A percentile compares a stretch with the other conserved stretches of the same genome.
Conservation (phyloP, 768 basidiomycete genomes). For the Tephrocybe sp. region DNA sequence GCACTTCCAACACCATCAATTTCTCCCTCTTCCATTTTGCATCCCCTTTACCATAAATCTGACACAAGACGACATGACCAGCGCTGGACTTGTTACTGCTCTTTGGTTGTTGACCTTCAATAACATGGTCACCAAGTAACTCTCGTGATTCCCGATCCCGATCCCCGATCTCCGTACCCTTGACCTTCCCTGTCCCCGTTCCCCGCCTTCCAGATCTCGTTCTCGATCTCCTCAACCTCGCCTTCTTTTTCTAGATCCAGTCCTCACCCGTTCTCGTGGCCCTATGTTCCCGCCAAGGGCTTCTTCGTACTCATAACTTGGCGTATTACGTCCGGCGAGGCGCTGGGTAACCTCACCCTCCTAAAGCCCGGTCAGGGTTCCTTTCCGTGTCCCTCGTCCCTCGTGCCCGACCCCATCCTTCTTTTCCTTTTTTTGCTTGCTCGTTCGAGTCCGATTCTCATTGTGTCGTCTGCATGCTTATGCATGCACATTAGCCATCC, state of each 20-base stretch:
- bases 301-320: constrained; percentile 6
- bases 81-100: too few relatives aligned
- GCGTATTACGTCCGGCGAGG: constrained; percentile 10
- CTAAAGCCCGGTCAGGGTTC: constrained; percentile 4
- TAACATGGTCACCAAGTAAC: too few relatives aligned
- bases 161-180: not conserved
- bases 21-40: too few relatives aligned
- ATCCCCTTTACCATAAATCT: not conserved
- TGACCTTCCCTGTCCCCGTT: not conserved
- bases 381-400: constrained; percentile 10
- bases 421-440: not conserved
- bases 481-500: not conserved
- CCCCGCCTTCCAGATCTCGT: constrained; percentile 7
- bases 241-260: constrained; percentile 12
- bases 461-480: not conserved
- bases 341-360: constrained; percentile 4
- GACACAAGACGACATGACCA: too few relatives aligned
- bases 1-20: too few relatives aligned
- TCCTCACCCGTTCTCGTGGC: not conserved
- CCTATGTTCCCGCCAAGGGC: not conserved
- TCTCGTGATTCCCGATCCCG: not conserved
- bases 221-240: not conserved
- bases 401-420: not conserved
- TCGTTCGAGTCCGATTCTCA: not conserved
- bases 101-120: too few relatives aligned